Base-by-base conservation (phyloP, 768 basidiomycete species). In the Symmetrospora coprosmae region DNA sequence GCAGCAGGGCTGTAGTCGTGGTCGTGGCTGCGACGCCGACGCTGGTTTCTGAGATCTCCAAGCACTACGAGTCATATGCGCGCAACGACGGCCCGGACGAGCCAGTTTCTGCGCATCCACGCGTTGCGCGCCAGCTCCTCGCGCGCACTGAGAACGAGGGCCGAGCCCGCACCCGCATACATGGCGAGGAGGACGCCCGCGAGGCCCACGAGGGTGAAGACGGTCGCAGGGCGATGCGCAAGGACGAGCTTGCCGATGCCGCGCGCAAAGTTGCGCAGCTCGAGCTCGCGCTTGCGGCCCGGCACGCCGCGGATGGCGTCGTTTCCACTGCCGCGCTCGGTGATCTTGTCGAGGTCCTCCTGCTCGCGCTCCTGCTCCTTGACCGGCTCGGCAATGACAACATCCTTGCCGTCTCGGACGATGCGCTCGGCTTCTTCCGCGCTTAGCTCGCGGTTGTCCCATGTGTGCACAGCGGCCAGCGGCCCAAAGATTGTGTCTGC, bases 401-500 rank as follows among this genome's bases (percentile, higher is more conserved):
- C 55, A 46, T 58, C 55, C 4, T 23, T 38, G 3, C 55, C 55
- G n/a, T 58, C 55, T 21, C 14, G 8, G 4, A 58, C 55, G 41
- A 58, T 58, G 17, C 46, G 28, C 37, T 58, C 41, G 2, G 55
- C 55, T 21, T 58, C 55, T 27, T 33, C 23, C 8, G 43, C 55
- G n/a, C 41, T 30, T 3, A 58, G 21, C 7, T 31, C 41, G n/a
- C 46, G 40, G 23, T 58, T 58, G 8, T 47, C 41, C 55, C 55
- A 58, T 3, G 55, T 58, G 37, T 45, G 31, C 2, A 58, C 43
- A 11, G 55, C 55, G 25, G 39, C 28, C 28, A 43, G 28, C 8
- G 55, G 55, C 19, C 55, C 55, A 33, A 58, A 58, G 25, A 58
- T 58, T 2, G 41, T 58, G 27, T 58, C 46, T 2, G 43, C 41